phyloP scores from a whole-genome alignment of 2,329 filamentous ascomycete genomes.

The Verticillium klebahnii region DNA sequence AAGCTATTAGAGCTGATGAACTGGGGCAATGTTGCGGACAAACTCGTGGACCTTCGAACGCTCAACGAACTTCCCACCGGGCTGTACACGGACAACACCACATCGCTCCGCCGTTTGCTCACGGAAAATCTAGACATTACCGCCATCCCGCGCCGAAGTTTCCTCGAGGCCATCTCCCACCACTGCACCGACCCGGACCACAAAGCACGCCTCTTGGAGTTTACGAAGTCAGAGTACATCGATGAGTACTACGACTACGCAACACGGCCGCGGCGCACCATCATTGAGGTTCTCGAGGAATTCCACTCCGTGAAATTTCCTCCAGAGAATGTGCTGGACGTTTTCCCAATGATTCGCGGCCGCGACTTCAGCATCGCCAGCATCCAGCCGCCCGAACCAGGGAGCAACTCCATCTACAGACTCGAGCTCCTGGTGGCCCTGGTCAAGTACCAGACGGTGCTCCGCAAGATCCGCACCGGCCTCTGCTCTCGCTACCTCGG shows the following conservation, averaged over 20 bases:
- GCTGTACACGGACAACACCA: constrained; percentile 32
- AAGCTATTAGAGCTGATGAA: constrained; percentile 72
- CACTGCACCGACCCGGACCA: constrained; percentile 71
- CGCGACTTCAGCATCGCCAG: constrained; percentile 92
- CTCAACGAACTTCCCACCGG: constrained; percentile 14
- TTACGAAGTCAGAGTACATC: constrained; percentile 71
- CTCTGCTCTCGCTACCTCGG: constrained; percentile 87
- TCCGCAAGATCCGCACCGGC: constrained; percentile 77
- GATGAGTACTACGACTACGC: constrained; percentile 97
- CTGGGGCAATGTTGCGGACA: constrained; percentile 72
- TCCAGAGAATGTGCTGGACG: constrained; percentile 62
- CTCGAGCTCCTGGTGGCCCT: constrained; percentile 79
- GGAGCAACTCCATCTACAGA: constrained; percentile 22
- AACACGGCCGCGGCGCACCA: constrained; percentile 81
- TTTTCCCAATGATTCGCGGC: constrained; percentile 80
- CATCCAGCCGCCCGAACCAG: constrained; percentile 42
- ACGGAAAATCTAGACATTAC: constrained; percentile 84
- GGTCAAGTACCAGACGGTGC: constrained; percentile 85
- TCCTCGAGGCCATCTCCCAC: constrained; percentile 74
- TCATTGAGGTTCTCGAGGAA: constrained; percentile 87
- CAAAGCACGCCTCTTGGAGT: constrained; percentile 76
- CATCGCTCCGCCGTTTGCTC: constrained; percentile 71
- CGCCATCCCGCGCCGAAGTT: constrained; percentile 80
- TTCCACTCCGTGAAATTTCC: constrained; percentile 83
- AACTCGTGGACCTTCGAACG: constrained; percentile 5